Base-by-base conservation (phyloP, 192 early-diverging fungal species). In the Coemansia sp. region DNA sequence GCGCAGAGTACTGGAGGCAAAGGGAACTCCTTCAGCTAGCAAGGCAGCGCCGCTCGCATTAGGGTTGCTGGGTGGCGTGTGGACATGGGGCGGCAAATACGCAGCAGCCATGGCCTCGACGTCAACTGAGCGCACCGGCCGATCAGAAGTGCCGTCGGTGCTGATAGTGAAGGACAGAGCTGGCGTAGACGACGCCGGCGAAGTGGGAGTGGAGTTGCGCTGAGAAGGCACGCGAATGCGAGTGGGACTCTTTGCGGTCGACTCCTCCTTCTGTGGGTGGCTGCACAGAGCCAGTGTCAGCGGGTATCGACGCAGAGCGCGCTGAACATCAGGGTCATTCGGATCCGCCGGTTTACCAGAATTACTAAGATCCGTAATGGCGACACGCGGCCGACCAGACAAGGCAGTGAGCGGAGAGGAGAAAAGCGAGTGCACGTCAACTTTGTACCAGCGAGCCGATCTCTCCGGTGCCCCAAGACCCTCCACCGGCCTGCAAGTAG, bases 31-130 rank as follows among this genome's bases (percentile, higher is more conserved):
- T 3, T 20, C 43, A 2, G 7, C 43, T 10, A 45, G 18, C 43
- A 45, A 26, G n/a, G 48, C 10, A 11, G 48, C 23, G 10, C 10
- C 26, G 11, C 3, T 25, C 3, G 25, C 48, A 10, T 52, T 23
- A 14, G 23, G 25, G 6, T 3, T 21, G 26, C 31, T 26, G 25
- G 69, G 47, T 53, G 57, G 35, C 37, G 56, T 31, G 28, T 70
- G 61, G 39, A 79, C 45, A 37, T 45, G 67, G 16, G 76, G 71
- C 20, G 76, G 71, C 71, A 79, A 25, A 61, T 79, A 66, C 45
- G 64, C 64, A 34, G 48, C 68, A 14, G 64, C 42, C 76, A 79
- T 79, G 31, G 64, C 60, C 25, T 73, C 76, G 10, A 79, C 47
- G 35, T 79, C 71, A 10, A 73, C 52, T 35, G 67, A 45, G 14